Evolutionary conservation across 1,139 yeast species (phyloP).

Genomic region (Debaryomyces subglobosus): DNA sequence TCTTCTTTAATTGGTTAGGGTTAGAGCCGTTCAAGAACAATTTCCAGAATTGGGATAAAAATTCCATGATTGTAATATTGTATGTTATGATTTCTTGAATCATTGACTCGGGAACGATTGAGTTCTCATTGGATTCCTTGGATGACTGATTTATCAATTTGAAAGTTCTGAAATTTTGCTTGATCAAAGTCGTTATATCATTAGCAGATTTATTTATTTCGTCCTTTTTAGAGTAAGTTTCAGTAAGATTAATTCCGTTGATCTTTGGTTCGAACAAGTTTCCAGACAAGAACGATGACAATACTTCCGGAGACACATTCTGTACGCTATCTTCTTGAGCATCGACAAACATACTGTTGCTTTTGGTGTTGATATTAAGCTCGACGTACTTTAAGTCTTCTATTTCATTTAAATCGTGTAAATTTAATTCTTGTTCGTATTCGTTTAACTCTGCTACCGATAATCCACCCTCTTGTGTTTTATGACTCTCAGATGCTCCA

Average conservation of each 20-base stretch:
- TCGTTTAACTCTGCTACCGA: constrained; percentile 36
- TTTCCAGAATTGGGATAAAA: constrained; percentile 50
- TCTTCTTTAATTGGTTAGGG: constrained; percentile 42
- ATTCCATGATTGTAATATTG: constrained; percentile 46
- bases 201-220: constrained; percentile 51
- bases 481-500: constrained; percentile 14
- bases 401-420: constrained; percentile 62
- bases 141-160: constrained; percentile 17
- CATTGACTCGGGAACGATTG: constrained; percentile 29
- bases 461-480: constrained; percentile 19
- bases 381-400: constrained; percentile 57
- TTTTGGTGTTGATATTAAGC: constrained; percentile 51
- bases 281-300: constrained; percentile 30
- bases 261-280: constrained; percentile 20
- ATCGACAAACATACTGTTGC: constrained; percentile 13
- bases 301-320: constrained; percentile 17
- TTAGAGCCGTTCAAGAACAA: constrained; percentile 40
- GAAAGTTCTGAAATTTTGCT: constrained; percentile 51
- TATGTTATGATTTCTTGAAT: constrained; percentile 41
- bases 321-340: constrained; percentile 4
- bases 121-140: constrained; percentile 16
- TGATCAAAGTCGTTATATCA: constrained; percentile 55
- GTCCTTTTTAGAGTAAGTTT: constrained; percentile 38
- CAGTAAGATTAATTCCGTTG: constrained; percentile 42
- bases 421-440: constrained; percentile 53